These are phyloP conservation scores for Fusarium sterilihyphosum DNA, from an alignment of 2,329 filamentous ascomycete species.

Conservation along the genomic window DNA sequence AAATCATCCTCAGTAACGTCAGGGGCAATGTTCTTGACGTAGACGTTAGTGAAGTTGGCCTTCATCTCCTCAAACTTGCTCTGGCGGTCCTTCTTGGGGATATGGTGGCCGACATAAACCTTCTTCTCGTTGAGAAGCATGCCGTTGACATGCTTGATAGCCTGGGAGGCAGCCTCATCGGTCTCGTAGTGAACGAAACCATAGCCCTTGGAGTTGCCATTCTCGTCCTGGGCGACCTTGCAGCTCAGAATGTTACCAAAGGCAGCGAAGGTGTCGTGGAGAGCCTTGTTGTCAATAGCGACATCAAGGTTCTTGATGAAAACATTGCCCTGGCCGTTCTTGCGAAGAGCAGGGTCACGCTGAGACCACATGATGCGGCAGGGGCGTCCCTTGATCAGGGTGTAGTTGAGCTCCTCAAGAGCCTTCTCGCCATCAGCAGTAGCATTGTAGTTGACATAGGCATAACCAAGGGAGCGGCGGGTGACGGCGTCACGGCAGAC, in stretches of 20 bases:
- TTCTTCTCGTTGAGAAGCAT: constrained; percentile 99
- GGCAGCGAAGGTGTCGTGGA: constrained; percentile 98
- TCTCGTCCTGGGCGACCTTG: constrained; percentile 99
- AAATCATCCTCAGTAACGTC: constrained; percentile 95
- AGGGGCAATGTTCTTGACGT: constrained; percentile 94
- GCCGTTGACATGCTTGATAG: constrained; percentile 99
- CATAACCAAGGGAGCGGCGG: constrained; percentile 97
- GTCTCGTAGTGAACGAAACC: constrained; percentile 99
- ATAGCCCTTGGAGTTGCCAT: constrained; percentile 96
- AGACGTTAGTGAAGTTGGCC: constrained; percentile 99
- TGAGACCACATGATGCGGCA: constrained; percentile 99
- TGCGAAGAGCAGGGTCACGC: constrained; percentile 97
- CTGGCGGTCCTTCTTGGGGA: constrained; percentile 99
- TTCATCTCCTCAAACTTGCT: constrained; percentile 99
- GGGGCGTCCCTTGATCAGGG: constrained; percentile 96
- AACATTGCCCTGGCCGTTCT: constrained; percentile 98
- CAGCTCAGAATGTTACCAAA: constrained; percentile 99
- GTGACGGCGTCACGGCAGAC: constrained; percentile 99
- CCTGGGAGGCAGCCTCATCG: constrained; percentile 93
- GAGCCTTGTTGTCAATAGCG: constrained; percentile 99
- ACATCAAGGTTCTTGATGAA: constrained; percentile 99
- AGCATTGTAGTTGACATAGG: constrained; percentile 99
- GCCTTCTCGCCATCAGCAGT: constrained; percentile 96
- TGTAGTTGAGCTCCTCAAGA: constrained; percentile 99
- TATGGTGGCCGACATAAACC: constrained; percentile 98